Evolutionary conservation across 768 basidiomycete genomes (phyloP).

Genomic region (Suillus subaureus): DNA sequence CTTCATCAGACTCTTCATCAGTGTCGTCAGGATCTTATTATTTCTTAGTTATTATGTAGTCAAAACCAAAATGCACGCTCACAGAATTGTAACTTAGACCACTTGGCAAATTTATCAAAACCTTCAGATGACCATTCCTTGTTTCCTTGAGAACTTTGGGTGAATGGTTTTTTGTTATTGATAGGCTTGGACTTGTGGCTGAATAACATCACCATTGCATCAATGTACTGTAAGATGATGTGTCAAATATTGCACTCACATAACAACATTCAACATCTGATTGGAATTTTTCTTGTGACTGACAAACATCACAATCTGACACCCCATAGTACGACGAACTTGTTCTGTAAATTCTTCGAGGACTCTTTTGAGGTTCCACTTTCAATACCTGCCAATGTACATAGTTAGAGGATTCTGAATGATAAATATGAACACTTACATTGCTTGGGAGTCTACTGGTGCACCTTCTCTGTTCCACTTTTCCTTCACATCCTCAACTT

Average conservation of each 20-base stretch:
- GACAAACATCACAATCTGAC: not conserved
- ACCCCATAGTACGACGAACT: slow-evolving; percentile 1
- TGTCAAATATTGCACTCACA: no score
- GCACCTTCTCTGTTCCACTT: not conserved
- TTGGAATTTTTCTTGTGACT: not conserved
- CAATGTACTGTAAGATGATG: no score
- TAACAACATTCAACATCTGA: no score
- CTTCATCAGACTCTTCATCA: no score
- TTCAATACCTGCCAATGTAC: not conserved
- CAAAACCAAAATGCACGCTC: not conserved
- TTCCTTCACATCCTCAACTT: not conserved
- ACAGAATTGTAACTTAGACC: not conserved
- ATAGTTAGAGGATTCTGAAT: not conserved
- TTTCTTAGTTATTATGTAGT: not conserved
- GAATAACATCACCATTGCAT: no score
- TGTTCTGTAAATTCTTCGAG: not conserved
- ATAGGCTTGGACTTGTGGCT: no score
- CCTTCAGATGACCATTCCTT: no score
- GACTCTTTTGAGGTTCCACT: not conserved
- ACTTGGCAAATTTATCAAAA: not conserved
- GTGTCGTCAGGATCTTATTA: not conserved
- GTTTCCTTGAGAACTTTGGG: no score
- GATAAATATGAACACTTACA: not conserved
- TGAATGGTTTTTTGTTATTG: no score
- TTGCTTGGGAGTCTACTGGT: not conserved